phyloP scores from a whole-genome alignment of 306 rosid genomes.

The Sindora glabra region DNA sequence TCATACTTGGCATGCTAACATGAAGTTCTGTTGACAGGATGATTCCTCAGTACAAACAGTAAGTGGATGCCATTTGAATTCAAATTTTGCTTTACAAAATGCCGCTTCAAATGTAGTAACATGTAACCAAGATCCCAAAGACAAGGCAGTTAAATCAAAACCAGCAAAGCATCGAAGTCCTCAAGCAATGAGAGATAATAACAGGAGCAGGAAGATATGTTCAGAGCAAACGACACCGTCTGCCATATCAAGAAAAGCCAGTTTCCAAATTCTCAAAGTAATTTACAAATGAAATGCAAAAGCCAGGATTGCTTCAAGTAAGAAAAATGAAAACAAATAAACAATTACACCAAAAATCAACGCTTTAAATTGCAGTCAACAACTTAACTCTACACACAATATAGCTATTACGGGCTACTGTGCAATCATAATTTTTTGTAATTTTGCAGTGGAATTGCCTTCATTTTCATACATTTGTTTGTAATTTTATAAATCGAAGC shows the following conservation, averaged over 20 bases:
- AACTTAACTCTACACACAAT: no score
- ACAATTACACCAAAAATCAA: no score
- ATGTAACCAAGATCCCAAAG: not conserved
- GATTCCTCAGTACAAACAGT: not conserved
- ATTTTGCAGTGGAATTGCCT: no score
- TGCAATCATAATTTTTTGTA: no score
- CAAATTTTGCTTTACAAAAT: conserved; percentile 1
- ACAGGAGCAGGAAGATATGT: not conserved
- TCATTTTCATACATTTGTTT: no score
- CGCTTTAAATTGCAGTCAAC: no score
- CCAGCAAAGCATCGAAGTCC: conserved; percentile 12
- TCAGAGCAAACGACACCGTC: not conserved
- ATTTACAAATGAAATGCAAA: no score
- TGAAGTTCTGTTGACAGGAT: conserved; percentile 23
- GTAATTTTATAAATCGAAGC: no score
- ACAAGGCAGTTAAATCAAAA: not conserved
- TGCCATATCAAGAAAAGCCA: not conserved
- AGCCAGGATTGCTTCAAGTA: no score
- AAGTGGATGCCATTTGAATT: not conserved
- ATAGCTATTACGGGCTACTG: no score
- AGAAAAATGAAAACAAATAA: no score
- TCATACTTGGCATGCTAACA: not conserved
- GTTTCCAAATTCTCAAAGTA: no score
- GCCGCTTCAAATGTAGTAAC: not conserved
- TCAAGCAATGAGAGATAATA: not conserved